These are phyloP conservation scores for Lactarius pseudohatsudake DNA, from an alignment of 768 basidiomycete species.

Conservation along the genomic window DNA sequence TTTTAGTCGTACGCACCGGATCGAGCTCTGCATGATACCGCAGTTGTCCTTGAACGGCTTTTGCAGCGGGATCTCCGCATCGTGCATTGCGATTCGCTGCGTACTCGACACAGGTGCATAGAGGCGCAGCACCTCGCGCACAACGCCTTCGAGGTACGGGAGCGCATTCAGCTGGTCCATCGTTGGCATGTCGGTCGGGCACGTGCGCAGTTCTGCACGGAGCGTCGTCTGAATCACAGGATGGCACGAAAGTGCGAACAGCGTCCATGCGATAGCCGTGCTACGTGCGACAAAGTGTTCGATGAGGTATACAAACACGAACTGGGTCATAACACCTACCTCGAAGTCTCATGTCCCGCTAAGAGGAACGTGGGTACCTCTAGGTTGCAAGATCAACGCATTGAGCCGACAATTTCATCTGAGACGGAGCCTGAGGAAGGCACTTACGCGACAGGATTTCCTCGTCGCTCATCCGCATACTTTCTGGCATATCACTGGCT, in stretches of 20 bases:
- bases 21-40: conserved; percentile 18
- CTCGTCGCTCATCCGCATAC: conserved; percentile 29
- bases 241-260: conserved; percentile 36
- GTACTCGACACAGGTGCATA: conserved; percentile 32
- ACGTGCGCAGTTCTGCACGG: conserved; percentile 36
- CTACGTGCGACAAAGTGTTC: conserved; percentile 12
- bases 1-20: conserved; percentile 21
- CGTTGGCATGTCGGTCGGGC: conserved; percentile 28
- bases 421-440: no score
- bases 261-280: conserved; percentile 39
- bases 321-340: background rate
- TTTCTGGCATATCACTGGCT: conserved; percentile 33
- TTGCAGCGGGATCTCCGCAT: conserved; percentile 37
- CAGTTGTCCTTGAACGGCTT: conserved; percentile 29
- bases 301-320: no score
- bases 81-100: conserved; percentile 31
- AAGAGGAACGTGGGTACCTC: no score
- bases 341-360: conserved; percentile 33
- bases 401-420: no score
- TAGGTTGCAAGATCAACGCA: no score
- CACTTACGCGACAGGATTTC: no score
- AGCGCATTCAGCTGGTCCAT: conserved; percentile 34
- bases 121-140: conserved; percentile 36
- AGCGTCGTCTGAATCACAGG: conserved; percentile 37
- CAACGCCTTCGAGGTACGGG: conserved; percentile 54